Conservation (phyloP, 495 filamentous ascomycete genomes). For the Xylaria grammica region DNA sequence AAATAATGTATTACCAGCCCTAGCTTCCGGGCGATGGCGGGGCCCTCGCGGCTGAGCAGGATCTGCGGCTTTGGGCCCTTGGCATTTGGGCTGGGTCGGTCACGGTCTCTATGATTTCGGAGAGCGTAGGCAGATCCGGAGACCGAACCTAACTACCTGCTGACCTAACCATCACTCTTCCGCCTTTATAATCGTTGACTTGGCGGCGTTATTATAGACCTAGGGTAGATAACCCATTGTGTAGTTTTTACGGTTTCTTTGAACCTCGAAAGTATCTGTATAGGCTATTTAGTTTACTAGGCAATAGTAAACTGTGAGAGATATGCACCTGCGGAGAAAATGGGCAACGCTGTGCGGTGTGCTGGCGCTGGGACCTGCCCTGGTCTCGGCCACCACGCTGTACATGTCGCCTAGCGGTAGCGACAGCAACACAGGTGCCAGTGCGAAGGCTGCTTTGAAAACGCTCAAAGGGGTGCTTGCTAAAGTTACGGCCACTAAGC, state of each 20-base stretch:
- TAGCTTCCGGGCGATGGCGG: too few species aligned
- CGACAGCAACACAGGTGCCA: conserved; percentile 18
- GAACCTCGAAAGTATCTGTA: neutral
- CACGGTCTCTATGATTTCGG: neutral
- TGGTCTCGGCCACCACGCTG: conserved; percentile 1
- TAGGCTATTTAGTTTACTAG: neutral
- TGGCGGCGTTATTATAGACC: neutral
- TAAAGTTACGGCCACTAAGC: neutral
- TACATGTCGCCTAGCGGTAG: conserved; percentile 20
- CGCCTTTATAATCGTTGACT: neutral
- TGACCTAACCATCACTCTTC: neutral
- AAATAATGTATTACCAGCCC: too few species aligned
- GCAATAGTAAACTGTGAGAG: neutral
- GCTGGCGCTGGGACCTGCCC: neutral
- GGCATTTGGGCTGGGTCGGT: conserved; percentile 2
- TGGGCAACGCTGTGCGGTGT: neutral
- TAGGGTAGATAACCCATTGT: neutral
- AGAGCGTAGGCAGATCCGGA: conserved; percentile 1
- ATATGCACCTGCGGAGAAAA: neutral
- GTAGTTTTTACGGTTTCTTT: neutral
- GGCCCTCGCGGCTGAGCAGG: too few species aligned
- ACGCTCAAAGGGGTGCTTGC: conserved; percentile 11
- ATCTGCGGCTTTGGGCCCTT: conserved; percentile 2
- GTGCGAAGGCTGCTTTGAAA: neutral
- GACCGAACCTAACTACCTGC: neutral